phyloP scores from a whole-genome alignment of 768 basidiomycete species.

The Dentipellis sp. region DNA sequence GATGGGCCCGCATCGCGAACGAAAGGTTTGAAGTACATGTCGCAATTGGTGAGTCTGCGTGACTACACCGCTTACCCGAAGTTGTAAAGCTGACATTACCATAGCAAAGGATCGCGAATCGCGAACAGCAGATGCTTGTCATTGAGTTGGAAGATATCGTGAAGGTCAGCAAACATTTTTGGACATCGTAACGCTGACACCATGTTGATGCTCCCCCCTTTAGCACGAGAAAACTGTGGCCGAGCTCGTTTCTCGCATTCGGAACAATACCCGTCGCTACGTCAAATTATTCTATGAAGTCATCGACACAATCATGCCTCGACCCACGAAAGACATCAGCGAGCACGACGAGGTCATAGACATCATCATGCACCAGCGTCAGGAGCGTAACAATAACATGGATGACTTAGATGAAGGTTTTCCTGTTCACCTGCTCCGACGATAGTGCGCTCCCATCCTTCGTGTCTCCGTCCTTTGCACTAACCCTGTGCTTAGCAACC shows the following conservation, averaged over 20 bases:
- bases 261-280: constrained; percentile 84
- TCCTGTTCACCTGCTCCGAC: constrained; percentile 82
- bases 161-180: constrained; percentile 36
- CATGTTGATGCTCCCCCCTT: not conserved
- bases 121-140: constrained; percentile 82
- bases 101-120: constrained; percentile 88
- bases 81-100: constrained; percentile 5
- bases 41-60: constrained; percentile 56
- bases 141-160: constrained; percentile 86
- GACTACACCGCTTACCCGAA: not conserved
- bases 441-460: constrained; percentile 69
- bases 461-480: constrained; percentile 5
- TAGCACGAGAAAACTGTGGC: constrained; percentile 62
- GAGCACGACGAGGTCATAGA: constrained; percentile 94
- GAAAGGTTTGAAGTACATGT: constrained; percentile 66
- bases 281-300: constrained; percentile 82
- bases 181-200: constrained; percentile 1
- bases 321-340: constrained; percentile 82
- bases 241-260: constrained; percentile 75
- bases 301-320: constrained; percentile 83
- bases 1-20: constrained; percentile 22
- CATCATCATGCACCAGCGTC: constrained; percentile 89
- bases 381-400: constrained; percentile 77
- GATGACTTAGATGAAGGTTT: constrained; percentile 72
- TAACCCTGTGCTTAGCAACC: constrained; percentile 48